These are phyloP conservation scores for Trichoderma oligosporum DNA, from an alignment of 2,329 filamentous ascomycete genomes.

Conservation along the genomic window DNA sequence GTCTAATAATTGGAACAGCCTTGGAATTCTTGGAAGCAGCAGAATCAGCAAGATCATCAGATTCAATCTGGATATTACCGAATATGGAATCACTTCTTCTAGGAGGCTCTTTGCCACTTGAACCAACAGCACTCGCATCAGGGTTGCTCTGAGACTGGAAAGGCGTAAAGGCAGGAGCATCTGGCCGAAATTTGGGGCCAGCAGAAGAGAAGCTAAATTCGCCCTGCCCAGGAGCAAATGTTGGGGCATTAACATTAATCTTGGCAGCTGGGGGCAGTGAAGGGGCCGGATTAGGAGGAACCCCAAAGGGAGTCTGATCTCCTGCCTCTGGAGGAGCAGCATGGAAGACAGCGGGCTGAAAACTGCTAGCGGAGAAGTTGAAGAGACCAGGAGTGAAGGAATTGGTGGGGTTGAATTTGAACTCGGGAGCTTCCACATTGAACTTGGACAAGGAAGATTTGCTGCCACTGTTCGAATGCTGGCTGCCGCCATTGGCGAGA, in stretches of 20 bases:
- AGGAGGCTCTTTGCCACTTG: slow-evolving; percentile 43
- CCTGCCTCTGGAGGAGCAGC: not conserved
- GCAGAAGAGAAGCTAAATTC: slow-evolving; percentile 66
- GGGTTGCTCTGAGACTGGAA: slow-evolving; percentile 46
- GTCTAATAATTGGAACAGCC: slow-evolving; percentile 74
- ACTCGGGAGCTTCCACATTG: slow-evolving; percentile 86
- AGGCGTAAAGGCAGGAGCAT: slow-evolving; percentile 74
- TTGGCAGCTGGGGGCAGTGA: slow-evolving; percentile 39
- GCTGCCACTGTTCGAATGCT: slow-evolving; percentile 55
- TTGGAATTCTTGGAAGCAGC: slow-evolving; percentile 63
- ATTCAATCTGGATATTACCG: slow-evolving; percentile 61
- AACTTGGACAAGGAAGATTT: slow-evolving; percentile 69
- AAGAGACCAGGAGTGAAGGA: slow-evolving; percentile 51
- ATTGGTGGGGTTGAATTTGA: slow-evolving; percentile 66
- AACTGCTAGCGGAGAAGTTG: slow-evolving; percentile 43
- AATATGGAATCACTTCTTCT: slow-evolving; percentile 58
- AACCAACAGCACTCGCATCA: slow-evolving; percentile 40
- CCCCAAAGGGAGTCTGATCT: slow-evolving; percentile 23
- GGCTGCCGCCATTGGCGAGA: slow-evolving; percentile 32
- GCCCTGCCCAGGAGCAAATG: slow-evolving; percentile 64
- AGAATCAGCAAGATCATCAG: slow-evolving; percentile 61
- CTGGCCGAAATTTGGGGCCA: slow-evolving; percentile 67
- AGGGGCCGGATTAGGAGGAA: slow-evolving; percentile 34
- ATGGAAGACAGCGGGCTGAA: slow-evolving; percentile 50
- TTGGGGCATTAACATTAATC: slow-evolving; percentile 66